These are phyloP conservation scores for Paralagenidium karlingii DNA, from an alignment of 352 stramenopile genomes.

Conservation along the genomic window DNA sequence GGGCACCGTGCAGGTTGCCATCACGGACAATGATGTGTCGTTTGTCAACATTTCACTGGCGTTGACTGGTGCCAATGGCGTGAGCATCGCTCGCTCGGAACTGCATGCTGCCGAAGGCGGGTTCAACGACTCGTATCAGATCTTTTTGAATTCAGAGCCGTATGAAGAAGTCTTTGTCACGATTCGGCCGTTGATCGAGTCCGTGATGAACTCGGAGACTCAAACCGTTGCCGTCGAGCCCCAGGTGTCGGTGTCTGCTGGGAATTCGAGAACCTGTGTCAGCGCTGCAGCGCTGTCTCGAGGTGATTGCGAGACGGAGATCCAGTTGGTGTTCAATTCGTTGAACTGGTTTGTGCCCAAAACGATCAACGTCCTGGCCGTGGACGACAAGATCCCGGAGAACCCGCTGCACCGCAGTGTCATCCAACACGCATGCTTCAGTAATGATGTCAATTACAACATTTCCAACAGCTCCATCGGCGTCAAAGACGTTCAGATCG, in stretches of 20 bases:
- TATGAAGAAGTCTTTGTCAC: conserved; percentile 42
- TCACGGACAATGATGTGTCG: conserved; percentile 50
- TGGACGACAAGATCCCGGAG: conserved; percentile 49
- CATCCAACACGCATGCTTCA: conserved; percentile 25
- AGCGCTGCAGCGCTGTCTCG: too few species aligned
- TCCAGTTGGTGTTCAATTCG: conserved; percentile 47
- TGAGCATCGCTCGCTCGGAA: conserved; percentile 7
- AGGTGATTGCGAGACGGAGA: conserved; percentile 4
- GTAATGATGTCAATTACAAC: conserved; percentile 46
- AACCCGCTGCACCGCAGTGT: conserved; percentile 37
- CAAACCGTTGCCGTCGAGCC: conserved; percentile 11
- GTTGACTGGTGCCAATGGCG: too few species aligned
- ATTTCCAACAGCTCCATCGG: conserved; percentile 35
- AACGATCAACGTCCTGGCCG: conserved; percentile 35
- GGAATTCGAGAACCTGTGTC: too few species aligned
- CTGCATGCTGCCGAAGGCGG: conserved; percentile 57
- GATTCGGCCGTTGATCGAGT: conserved; percentile 21
- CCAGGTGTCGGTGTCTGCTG: conserved; percentile 20
- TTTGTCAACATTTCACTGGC: conserved; percentile 48
- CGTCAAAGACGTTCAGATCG: conserved; percentile 22
- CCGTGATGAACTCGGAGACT: conserved; percentile 21
- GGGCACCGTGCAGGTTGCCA: conserved; percentile 18
- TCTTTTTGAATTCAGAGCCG: conserved; percentile 45
- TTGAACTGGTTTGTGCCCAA: conserved; percentile 34
- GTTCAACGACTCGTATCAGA: conserved; percentile 64